These are phyloP conservation scores for Epicoccum sorghinum DNA, from an alignment of 2,329 filamentous ascomycete species.

Conservation along the genomic window DNA sequence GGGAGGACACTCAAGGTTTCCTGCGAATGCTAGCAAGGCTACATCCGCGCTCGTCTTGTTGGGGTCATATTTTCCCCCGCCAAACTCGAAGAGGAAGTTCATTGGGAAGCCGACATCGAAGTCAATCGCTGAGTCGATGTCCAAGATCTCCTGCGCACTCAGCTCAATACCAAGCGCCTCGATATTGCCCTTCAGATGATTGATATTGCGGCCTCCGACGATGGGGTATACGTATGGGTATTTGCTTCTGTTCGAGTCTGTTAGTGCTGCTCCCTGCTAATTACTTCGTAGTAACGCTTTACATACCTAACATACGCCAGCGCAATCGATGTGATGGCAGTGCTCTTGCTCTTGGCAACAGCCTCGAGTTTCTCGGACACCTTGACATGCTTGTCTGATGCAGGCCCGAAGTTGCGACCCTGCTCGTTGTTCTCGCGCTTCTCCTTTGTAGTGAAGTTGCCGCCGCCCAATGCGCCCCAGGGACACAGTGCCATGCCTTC, in stretches of 20 bases:
- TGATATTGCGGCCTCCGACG: conserved; percentile 73
- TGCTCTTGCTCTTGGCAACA: conserved; percentile 63
- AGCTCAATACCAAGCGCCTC: conserved; percentile 59
- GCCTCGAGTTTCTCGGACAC: conserved; percentile 64
- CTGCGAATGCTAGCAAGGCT: conserved; percentile 34
- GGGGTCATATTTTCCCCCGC: conserved; percentile 33
- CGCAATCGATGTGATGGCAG: conserved; percentile 64
- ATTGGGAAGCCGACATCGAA: conserved; percentile 65
- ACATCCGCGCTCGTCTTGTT: conserved; percentile 39
- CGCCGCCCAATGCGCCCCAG: conserved; percentile 60
- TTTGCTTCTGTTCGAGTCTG: conserved; percentile 51
- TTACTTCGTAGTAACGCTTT: conserved; percentile 17
- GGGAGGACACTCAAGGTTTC: conserved; percentile 35
- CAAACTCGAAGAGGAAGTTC: conserved; percentile 50
- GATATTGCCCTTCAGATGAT: conserved; percentile 71
- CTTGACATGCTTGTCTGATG: conserved; percentile 58
- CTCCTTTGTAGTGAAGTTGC: conserved; percentile 49
- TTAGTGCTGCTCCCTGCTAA: background rate
- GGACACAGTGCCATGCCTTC: conserved; percentile 68
- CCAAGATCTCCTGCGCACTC: conserved; percentile 58
- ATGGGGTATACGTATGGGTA: conserved; percentile 76
- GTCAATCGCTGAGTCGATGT: conserved; percentile 58
- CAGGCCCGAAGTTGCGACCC: conserved; percentile 42
- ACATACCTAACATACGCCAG: conserved; percentile 70
- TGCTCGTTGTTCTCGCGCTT: conserved; percentile 48